Evolutionary conservation across 495 filamentous ascomycete species (phyloP), one percentile per base, ranked within the genome.

Genomic region (Aspergillus incahuasiensis): DNA sequence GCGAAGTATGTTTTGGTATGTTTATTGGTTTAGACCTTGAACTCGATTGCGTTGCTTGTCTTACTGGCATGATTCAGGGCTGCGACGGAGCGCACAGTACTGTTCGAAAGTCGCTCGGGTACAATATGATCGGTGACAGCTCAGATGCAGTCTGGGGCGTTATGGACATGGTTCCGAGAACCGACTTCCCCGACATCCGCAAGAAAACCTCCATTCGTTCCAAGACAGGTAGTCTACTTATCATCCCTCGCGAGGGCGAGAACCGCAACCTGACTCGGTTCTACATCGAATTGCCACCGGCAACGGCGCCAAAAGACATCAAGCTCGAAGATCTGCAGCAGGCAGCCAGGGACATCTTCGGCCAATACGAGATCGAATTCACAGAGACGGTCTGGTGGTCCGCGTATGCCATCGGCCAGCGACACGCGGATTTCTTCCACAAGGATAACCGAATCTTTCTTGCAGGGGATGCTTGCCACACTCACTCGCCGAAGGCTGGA

Each of bases 101-200:
- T 32, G 75, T 91, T 20, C 81, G 90, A 38, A 80, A 77, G 58
- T 78, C 81, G 0, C 79, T 95, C 19, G 86, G 86, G 3, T 83
- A 81, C 64, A 75, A 77, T 38, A 86, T 95, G 84, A 59, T 86
- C 3, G 90, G 89, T 16, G 88, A 95, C 63, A 85, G 77, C 60
- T 85, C 75, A 30, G 87, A 92, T 66, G 76, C 84, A 28, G 79
- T 88, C 44, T 90, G 86, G 86, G 90, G 91, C 56, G 90, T 95
- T 13, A 87, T 94, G 84, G 91, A 96, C 56, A 77, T 89, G 56
- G 81, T 87, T 30, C 85, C 87, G 5, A 75, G 72, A 5, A 92
- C 90, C 0, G 70, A 85, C 61, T 96, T 92, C 69, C 91, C 90
- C 5, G 88, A 95, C 84, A 82, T 94, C 81, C 75, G 86, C 46